Base-by-base conservation (phyloP, 108 stramenopile species). In the Schizochytrium sp. region DNA sequence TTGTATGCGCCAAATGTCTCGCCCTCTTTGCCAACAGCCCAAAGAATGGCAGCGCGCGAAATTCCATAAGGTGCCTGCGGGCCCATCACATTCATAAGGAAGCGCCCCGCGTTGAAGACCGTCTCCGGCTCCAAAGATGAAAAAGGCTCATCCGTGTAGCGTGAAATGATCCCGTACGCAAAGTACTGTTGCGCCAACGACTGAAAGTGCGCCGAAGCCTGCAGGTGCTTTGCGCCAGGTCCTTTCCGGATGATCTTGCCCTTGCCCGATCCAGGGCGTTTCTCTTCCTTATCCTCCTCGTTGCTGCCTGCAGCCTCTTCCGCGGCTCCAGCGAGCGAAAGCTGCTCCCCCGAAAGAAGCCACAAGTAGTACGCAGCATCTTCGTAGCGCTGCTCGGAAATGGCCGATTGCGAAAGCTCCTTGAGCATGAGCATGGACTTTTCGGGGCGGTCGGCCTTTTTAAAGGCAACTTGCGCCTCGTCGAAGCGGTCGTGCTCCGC, bases 1-100 rank as follows among this genome's bases (percentile, higher is more conserved):
- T 93, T 92, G 93, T 89, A 94, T 4, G 95, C 95, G 25, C 92
- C 94, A 59, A 94, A 55, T n/a, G 47, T 45, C 76, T 89, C 91
- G 19, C 94, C 90, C 87, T 94, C 88, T 41, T 95, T 93, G 44
- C 94, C 95, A 23, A 95, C 91, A 5, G 94, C 93, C 87, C 93
- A 95, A 1, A 96, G 93, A 47, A 93, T 93, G n/a, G 93, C 88
- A 12, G 91, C 88, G 34, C 88, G 63, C 0, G 94, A 94, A 55
- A 96, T 93, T 4, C 95, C 95, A 19, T 87, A 44, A 0, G 94
- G 94, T 0, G 92, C 87, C 55, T 58, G 51, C 6, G 83, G 60
- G 29, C 92, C 92, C 60, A 95, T 18, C 14, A 57, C 58, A 57
- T 95, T 95, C n/a, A 95, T 88, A 5, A 95, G 88, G 55, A 91